These are phyloP conservation scores for Populus hybrid DNA, from an alignment of 441 rosid species.

Conservation along the genomic window DNA sequence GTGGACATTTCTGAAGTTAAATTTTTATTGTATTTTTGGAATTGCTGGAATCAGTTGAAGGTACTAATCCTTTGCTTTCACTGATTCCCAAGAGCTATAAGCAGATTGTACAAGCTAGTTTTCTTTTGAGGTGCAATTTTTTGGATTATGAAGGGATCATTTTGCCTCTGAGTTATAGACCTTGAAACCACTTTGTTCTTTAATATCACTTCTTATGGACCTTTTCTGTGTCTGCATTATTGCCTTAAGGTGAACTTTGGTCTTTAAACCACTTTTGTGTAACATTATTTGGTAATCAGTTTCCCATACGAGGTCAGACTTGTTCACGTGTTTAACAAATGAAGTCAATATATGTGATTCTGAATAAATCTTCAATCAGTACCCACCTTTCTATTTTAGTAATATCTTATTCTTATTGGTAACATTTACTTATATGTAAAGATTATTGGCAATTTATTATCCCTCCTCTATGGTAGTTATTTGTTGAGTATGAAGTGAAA, in stretches of 20 bases:
- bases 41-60: constrained; percentile 74
- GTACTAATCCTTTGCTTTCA: constrained; percentile 29
- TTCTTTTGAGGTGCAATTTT: background rate
- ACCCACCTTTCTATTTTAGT: background rate
- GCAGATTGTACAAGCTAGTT: constrained; percentile 1
- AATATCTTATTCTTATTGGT: background rate
- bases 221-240: background rate
- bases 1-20: constrained; percentile 79
- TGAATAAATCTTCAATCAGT: background rate
- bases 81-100: constrained; percentile 5
- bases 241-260: background rate
- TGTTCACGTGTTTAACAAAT: background rate
- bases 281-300: background rate
- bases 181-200: background rate
- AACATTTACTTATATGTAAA: background rate
- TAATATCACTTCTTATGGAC: background rate
- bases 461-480: background rate
- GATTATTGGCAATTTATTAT: background rate
- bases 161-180: background rate
- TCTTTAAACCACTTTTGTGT: background rate
- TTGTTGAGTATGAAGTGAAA: background rate
- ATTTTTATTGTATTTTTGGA: constrained; percentile 80
- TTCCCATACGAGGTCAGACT: background rate
- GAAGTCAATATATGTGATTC: background rate
- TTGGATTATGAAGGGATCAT: background rate